These are phyloP conservation scores for Cordyceps sp. DNA, from an alignment of 2,329 filamentous ascomycete genomes.

Conservation along the genomic window DNA sequence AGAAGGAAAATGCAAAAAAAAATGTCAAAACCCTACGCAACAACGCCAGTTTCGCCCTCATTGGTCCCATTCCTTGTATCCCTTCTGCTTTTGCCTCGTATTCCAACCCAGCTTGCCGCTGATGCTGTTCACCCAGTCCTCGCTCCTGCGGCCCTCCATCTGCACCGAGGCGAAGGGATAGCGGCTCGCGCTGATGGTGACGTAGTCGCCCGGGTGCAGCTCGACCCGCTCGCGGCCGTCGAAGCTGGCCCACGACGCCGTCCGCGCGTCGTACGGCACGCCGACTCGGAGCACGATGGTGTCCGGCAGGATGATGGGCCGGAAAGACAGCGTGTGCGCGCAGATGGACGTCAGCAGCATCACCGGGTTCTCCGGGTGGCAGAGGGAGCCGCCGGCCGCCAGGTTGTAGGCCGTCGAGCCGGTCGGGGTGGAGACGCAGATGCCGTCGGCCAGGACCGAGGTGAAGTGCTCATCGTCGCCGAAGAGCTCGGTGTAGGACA, in stretches of 20 bases:
- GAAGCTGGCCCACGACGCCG: conserved; percentile 92
- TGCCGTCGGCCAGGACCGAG: conserved; percentile 78
- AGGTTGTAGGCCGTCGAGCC: conserved; percentile 93
- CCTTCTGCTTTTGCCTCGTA: conserved; percentile 60
- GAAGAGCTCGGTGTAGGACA: conserved; percentile 85
- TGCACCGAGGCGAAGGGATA: conserved; percentile 70
- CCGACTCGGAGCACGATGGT: conserved; percentile 86
- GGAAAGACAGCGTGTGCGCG: conserved; percentile 85
- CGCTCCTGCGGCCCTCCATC: conserved; percentile 48
- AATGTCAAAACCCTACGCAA: too few species aligned
- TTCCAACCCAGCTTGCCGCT: conserved; percentile 70
- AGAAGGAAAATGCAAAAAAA: too few species aligned
- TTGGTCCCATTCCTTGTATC: conserved; percentile 27
- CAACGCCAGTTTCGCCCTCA: too few species aligned
- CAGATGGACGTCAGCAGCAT: conserved; percentile 91
- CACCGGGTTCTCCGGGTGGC: conserved; percentile 90
- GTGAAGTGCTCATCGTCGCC: conserved; percentile 94
- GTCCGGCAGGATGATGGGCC: conserved; percentile 91
- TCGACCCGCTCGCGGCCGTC: conserved; percentile 84
- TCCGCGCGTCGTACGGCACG: conserved; percentile 85
- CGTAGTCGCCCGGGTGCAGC: conserved; percentile 62
- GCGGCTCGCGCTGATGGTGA: conserved; percentile 65
- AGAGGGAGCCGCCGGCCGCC: conserved; percentile 85
- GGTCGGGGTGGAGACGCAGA: conserved; percentile 87
- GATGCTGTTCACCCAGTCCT: conserved; percentile 74